A percentile compares a stretch with the other conserved stretches of the same genome.
Conservation (phyloP, 2,329 filamentous ascomycete genomes). For the Cyphellophora attinorum region DNA sequence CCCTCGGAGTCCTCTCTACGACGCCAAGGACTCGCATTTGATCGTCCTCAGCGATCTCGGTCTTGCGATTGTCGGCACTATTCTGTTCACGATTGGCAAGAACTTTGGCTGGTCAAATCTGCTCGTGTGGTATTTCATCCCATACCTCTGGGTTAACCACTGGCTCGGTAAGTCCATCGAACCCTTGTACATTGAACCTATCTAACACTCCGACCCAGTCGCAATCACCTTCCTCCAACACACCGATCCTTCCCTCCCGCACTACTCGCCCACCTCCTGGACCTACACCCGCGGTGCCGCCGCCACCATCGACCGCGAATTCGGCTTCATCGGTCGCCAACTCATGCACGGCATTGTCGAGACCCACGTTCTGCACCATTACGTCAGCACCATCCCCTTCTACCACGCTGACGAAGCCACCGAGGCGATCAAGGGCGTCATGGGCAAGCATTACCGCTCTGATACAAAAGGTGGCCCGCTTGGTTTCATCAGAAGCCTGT, state of each 20-base stretch:
- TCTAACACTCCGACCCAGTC: conserved; percentile 44
- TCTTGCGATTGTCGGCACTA: conserved; percentile 51
- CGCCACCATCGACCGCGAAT: conserved; percentile 93
- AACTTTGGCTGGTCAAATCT: conserved; percentile 79
- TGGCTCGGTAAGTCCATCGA: conserved; percentile 70
- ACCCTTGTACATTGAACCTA: background rate
- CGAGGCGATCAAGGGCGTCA: conserved; percentile 87
- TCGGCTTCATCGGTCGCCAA: conserved; percentile 86
- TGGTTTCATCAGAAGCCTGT: conserved; percentile 80
- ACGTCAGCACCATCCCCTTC: conserved; percentile 90
- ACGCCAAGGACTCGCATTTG: conserved; percentile 79
- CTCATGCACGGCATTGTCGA: conserved; percentile 94
- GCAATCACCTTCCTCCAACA: conserved; percentile 97
- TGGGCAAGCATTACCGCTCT: conserved; percentile 90
- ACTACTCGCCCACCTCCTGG: conserved; percentile 82
- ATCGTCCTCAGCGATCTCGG: conserved; percentile 84
- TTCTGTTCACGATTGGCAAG: conserved; percentile 60
- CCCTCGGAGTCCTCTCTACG: conserved; percentile 78
- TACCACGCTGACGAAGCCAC: conserved; percentile 92
- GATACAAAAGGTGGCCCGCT: conserved; percentile 65
- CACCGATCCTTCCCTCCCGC: conserved; percentile 86
- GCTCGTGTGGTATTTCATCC: conserved; percentile 86
- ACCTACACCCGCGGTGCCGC: conserved; percentile 89
- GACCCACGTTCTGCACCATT: conserved; percentile 97
- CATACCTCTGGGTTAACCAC: conserved; percentile 97